Conservation (phyloP, 2,329 filamentous ascomycete genomes). For the Penicillium griseofulvum region DNA sequence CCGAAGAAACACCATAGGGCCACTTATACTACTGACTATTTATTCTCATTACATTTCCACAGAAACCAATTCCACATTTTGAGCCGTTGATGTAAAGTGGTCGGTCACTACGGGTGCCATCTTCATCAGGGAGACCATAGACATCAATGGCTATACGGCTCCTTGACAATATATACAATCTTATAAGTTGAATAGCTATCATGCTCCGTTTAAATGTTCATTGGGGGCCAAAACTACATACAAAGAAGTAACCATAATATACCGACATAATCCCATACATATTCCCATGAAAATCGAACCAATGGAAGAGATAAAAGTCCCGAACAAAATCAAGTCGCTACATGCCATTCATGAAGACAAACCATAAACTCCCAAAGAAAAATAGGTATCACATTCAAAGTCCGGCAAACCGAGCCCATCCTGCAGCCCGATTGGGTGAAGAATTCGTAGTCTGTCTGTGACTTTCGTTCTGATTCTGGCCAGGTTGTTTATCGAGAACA, state of each 20-base stretch:
- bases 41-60: too few relatives aligned
- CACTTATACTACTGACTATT: too few relatives aligned
- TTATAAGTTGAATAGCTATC: neutral
- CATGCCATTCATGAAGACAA: conserved; percentile 19
- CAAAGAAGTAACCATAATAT: conserved; percentile 3
- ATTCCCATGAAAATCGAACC: conserved; percentile 6
- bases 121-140: too few relatives aligned
- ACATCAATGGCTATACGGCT: neutral
- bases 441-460: conserved; percentile 15
- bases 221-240: conserved; percentile 2
- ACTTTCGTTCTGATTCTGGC: conserved; percentile 10
- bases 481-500: conserved; percentile 12
- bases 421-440: conserved; percentile 38
- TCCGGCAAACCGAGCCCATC: conserved; percentile 49
- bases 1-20: too few relatives aligned
- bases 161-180: neutral
- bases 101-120: too few relatives aligned
- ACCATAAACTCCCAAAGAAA: conserved; percentile 13
- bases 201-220: neutral
- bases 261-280: conserved; percentile 9
- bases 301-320: conserved; percentile 3
- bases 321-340: conserved; percentile 13
- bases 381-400: conserved; percentile 9
- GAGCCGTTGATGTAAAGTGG: too few relatives aligned
- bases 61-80: too few relatives aligned